These are phyloP conservation scores for Auriscalpium orientale DNA, from an alignment of 768 basidiomycete species.

Conservation along the genomic window DNA sequence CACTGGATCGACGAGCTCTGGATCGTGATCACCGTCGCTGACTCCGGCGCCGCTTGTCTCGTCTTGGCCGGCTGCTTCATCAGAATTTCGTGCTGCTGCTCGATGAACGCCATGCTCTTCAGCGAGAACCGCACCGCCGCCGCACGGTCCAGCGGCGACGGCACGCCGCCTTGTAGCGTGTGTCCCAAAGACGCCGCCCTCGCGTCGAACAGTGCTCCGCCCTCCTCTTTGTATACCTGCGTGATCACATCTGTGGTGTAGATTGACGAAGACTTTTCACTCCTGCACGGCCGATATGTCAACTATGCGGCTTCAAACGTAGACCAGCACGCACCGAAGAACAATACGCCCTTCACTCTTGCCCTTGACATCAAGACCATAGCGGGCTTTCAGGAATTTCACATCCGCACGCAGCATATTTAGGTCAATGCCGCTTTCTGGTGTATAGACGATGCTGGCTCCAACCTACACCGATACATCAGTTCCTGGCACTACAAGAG, in stretches of 20 bases:
- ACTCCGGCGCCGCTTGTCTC: slow-evolving; percentile 50
- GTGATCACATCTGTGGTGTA: slow-evolving; percentile 91
- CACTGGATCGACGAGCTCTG: slow-evolving; percentile 75
- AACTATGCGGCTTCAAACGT: background rate
- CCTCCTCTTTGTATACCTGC: slow-evolving; percentile 93
- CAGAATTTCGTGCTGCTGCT: slow-evolving; percentile 63
- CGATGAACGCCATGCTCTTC: slow-evolving; percentile 92
- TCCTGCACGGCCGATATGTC: slow-evolving; percentile 39
- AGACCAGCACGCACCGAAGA: slow-evolving; percentile 54
- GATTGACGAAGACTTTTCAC: slow-evolving; percentile 77
- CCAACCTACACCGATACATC: slow-evolving; percentile 53
- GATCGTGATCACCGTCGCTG: slow-evolving; percentile 87
- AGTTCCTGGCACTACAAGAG: background rate
- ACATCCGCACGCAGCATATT: slow-evolving; percentile 79
- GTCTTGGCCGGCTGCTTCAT: slow-evolving; percentile 41
- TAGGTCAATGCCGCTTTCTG: slow-evolving; percentile 82
- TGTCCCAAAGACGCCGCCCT: slow-evolving; percentile 95
- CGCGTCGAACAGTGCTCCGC: slow-evolving; percentile 86
- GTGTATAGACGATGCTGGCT: slow-evolving; percentile 89
- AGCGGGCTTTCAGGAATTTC: slow-evolving; percentile 79
- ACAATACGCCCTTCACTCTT: slow-evolving; percentile 91
- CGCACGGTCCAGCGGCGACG: slow-evolving; percentile 89
- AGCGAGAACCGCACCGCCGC: slow-evolving; percentile 85
- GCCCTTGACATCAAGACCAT: slow-evolving; percentile 78
- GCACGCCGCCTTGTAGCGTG: slow-evolving; percentile 92